Conservation (phyloP, 2,329 filamentous ascomycete species). For the Stylonectria norvegica region DNA sequence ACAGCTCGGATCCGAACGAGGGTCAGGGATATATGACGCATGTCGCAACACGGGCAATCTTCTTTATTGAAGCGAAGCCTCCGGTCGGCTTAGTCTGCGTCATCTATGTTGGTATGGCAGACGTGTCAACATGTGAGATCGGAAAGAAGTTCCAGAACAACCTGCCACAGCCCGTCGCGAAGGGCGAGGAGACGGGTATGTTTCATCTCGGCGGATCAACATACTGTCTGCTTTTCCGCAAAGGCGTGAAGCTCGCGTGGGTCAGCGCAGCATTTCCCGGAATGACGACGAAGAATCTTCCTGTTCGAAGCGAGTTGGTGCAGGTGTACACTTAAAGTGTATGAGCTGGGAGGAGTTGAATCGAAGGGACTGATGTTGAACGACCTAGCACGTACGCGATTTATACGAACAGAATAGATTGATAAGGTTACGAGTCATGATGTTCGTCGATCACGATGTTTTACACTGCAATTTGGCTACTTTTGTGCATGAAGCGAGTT, state of each 20-base stretch:
- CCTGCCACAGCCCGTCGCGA: constrained; percentile 28
- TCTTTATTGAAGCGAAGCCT: constrained; percentile 65
- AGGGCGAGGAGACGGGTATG: constrained; percentile 68
- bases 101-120: constrained; percentile 67
- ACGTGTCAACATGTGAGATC: constrained; percentile 64
- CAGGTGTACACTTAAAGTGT: constrained; percentile 13
- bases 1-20: constrained; percentile 12
- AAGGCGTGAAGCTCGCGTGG: constrained; percentile 41
- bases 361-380: too few relatives aligned
- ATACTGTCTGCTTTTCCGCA: constrained; percentile 61
- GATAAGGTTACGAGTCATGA: too few relatives aligned
- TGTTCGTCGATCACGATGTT: too few relatives aligned
- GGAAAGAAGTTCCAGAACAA: constrained; percentile 19
- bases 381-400: too few relatives aligned
- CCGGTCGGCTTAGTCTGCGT: constrained; percentile 63
- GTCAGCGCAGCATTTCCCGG: constrained; percentile 13
- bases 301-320: constrained; percentile 16
- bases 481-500: too few relatives aligned
- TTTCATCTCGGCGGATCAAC: constrained; percentile 70
- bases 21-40: constrained; percentile 61
- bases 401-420: too few relatives aligned
- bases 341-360: too few relatives aligned
- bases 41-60: constrained; percentile 61
- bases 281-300: constrained; percentile 11
- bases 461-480: too few relatives aligned